Evolutionary conservation across 148 eudicot species (phyloP), one percentile per base, ranked within the genome.

Genomic region (Cornus florida): DNA sequence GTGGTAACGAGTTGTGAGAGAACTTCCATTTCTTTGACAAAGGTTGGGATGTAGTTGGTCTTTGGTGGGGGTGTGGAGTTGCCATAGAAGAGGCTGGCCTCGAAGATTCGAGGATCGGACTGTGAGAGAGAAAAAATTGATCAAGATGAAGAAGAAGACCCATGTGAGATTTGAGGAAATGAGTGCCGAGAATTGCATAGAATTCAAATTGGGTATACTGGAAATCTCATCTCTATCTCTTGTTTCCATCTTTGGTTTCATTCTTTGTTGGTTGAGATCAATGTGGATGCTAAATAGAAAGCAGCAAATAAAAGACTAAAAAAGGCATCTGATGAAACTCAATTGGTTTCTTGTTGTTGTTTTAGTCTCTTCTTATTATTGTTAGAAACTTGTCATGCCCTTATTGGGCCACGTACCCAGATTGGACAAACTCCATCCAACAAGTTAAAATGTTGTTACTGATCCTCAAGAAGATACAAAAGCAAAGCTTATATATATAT

Each of bases 31-130:
- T 23, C 65, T 48, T 68, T 77, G 16, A 50, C 72, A 48, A 67
- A 77, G 6, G 31, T 35, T 6, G 72, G 66, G 64, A 67, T 46
- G 72, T 19, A 69, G 31, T 13, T 53, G 79, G 19, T 4, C 60
- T 77, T 69, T 41, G 17, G 35, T 17, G 74, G 83, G 10, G 77
- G 75, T 31, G 60, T 69, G 11, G 76, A 8, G 56, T 22, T 38
- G 73, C 85, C 85, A 50, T 87, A 86, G 43, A 70, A 48, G 17
- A 82, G 64, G 1, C 67, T 79, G 6, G 83, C 89, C 28, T 81
- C 83, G 66, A 77, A 69, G 77, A 79, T 84, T 38, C 87, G 20
- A 4, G 89, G 81, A 56, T 86, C 89, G 79, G 83, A 74, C 10
- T 62, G 48, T 10, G 62, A 69, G 9, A 19, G 84, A 35, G 77